A percentile compares a stretch with the other conserved stretches of the same genome.
These are phyloP conservation scores for Suillus occidentalis DNA, from an alignment of 768 basidiomycete species.

Conservation along the genomic window DNA sequence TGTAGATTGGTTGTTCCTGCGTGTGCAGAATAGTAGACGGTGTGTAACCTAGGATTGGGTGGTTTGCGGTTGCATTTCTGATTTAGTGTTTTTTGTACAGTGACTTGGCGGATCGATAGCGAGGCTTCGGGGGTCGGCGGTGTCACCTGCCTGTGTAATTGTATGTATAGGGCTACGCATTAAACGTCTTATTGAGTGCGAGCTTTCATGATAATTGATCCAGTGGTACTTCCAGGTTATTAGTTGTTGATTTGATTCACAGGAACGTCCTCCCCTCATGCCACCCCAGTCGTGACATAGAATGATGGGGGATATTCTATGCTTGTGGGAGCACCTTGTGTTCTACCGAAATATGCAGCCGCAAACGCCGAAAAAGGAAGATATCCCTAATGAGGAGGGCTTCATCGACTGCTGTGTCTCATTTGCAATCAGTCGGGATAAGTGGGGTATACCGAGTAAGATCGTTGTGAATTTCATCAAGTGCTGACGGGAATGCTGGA, in stretches of 20 bases:
- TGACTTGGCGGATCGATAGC: conserved; percentile 1
- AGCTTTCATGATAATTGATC: background rate
- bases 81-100: background rate
- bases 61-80: background rate
- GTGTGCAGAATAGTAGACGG: conserved; percentile 88
- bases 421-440: too few relatives aligned
- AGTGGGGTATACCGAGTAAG: too few relatives aligned
- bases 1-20: conserved; percentile 92
- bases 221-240: background rate
- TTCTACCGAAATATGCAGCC: too few relatives aligned
- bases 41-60: conserved; percentile 19
- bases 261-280: background rate
- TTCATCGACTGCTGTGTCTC: too few relatives aligned
- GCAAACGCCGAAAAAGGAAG: too few relatives aligned
- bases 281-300: background rate
- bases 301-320: background rate
- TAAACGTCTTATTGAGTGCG: background rate
- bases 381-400: too few relatives aligned
- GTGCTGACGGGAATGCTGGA: too few relatives aligned
- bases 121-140: background rate
- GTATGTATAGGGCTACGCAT: background rate
- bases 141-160: background rate
- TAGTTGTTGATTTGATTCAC: background rate
- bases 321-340: background rate
- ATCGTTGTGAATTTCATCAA: too few relatives aligned